Evolutionary conservation across 78 protist species (phyloP).

Genomic region (Dictyostelium intermedium): DNA sequence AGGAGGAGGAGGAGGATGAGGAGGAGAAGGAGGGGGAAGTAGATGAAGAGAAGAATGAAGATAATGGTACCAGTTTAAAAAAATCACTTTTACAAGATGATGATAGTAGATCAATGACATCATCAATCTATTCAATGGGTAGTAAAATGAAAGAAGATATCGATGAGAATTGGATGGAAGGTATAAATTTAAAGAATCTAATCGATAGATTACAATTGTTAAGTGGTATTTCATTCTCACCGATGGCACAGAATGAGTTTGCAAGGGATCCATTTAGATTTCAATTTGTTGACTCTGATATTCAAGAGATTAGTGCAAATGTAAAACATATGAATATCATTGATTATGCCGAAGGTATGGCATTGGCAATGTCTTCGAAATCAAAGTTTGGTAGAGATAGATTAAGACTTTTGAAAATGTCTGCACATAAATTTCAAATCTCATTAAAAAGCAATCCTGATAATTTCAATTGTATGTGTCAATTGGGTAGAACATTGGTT

Average conservation of each 20-base stretch:
- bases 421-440: constrained; percentile 49
- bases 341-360: constrained; percentile 83
- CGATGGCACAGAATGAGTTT: constrained; percentile 45
- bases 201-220: constrained; percentile 49
- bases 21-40: too few species aligned
- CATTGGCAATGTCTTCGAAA: constrained; percentile 55
- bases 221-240: constrained; percentile 63
- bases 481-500: constrained; percentile 40
- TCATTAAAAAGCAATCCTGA: constrained; percentile 68
- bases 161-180: constrained; percentile 54
- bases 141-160: background rate
- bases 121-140: background rate
- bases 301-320: constrained; percentile 47
- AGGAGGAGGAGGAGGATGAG: too few species aligned
- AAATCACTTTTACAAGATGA: background rate
- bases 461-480: constrained; percentile 61
- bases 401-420: constrained; percentile 65
- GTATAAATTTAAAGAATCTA: constrained; percentile 45
- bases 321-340: constrained; percentile 81
- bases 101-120: background rate
- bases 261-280: constrained; percentile 44
- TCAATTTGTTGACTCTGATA: constrained; percentile 83
- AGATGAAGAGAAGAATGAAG: background rate
- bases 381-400: constrained; percentile 34
- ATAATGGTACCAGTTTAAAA: too few species aligned